A percentile compares a stretch with the other conserved stretches of the same genome.
These are phyloP conservation scores for Oryza officinalis DNA, from an alignment of 176 grass and related monocot genomes.

Conservation along the genomic window DNA sequence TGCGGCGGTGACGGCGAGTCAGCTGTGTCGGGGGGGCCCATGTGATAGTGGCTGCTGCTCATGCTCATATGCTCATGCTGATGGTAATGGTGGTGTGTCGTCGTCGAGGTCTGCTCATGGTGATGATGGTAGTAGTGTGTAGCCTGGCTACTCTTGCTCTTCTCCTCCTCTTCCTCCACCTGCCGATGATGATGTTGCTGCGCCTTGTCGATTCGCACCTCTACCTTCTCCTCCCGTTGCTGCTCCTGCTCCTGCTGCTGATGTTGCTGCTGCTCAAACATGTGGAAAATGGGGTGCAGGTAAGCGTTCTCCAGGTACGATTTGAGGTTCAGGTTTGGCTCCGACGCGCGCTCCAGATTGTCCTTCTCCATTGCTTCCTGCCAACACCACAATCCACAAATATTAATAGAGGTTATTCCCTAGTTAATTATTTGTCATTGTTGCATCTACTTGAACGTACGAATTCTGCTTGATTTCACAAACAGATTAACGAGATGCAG, in stretches of 20 bases:
- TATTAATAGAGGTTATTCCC: neutral
- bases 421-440: neutral
- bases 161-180: neutral
- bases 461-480: neutral
- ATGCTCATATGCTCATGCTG: neutral
- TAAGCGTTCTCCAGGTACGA: conserved; percentile 80
- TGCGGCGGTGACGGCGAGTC: conserved; percentile 56
- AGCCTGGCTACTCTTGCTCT: neutral
- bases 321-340: conserved; percentile 85
- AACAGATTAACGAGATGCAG: neutral
- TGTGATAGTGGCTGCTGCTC: conserved; percentile 32
- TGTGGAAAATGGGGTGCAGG: conserved; percentile 86
- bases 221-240: conserved; percentile 47
- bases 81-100: neutral
- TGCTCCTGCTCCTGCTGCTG: conserved; percentile 27
- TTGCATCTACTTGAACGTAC: neutral
- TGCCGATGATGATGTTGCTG: conserved; percentile 7
- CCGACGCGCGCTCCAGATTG: conserved; percentile 62
- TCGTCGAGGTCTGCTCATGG: neutral
- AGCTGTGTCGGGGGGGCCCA: conserved; percentile 36
- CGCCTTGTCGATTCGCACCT: conserved; percentile 68
- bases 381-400: neutral
- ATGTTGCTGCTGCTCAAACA: conserved; percentile 56
- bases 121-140: neutral
- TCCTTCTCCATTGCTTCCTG: conserved; percentile 98